phyloP scores from a whole-genome alignment of 2,329 filamentous ascomycete genomes.

The Apiospora malaysiana region DNA sequence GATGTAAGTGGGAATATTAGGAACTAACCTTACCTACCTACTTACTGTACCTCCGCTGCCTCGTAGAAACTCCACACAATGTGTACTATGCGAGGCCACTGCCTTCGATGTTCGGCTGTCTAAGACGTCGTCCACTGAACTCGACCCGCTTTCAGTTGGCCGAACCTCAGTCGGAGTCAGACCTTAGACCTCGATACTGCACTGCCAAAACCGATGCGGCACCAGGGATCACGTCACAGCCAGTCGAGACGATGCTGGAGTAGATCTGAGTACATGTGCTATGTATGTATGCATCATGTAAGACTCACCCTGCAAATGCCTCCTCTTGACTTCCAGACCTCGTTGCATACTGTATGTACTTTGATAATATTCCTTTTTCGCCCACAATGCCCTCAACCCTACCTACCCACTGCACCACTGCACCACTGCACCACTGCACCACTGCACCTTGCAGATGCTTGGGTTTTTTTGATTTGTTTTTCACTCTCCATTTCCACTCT shows the following conservation, averaged over 20 bases:
- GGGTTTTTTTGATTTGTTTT: background rate
- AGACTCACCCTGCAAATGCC: background rate
- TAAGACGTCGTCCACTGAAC: background rate
- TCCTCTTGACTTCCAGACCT: background rate
- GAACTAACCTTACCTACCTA: too few species aligned
- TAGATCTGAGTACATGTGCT: background rate
- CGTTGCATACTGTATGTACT: background rate
- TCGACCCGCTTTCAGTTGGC: conserved; percentile 4
- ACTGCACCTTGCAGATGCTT: background rate
- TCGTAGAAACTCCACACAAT: background rate
- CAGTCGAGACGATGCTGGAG: background rate
- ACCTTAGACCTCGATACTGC: conserved; percentile 9
- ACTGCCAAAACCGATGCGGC: conserved; percentile 11
- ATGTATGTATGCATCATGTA: conserved; percentile 14
- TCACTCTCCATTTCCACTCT: too few species aligned
- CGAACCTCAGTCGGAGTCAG: background rate
- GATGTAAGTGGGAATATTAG: background rate
- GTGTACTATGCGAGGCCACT: background rate
- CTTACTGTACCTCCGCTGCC: too few species aligned
- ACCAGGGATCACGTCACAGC: background rate
- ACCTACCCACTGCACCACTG: too few species aligned
- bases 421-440: too few species aligned
- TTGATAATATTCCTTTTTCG: background rate
- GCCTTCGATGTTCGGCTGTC: conserved; percentile 1
- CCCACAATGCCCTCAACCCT: background rate